These are phyloP conservation scores for Hortaea sp. DNA, from an alignment of 2,329 filamentous ascomycete species.

Conservation along the genomic window DNA sequence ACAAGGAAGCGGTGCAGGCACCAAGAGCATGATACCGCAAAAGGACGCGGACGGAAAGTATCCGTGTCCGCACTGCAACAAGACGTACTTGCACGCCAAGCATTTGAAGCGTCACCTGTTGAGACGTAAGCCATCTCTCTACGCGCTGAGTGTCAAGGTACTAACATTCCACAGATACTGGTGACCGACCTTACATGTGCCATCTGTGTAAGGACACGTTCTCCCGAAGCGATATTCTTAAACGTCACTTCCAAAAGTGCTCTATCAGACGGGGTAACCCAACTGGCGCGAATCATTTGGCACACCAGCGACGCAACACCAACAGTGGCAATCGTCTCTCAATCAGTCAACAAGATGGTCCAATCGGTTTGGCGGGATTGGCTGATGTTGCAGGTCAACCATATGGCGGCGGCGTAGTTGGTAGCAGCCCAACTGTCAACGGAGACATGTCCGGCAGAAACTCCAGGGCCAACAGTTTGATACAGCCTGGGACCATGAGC, in stretches of 20 bases:
- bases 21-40: conserved; percentile 77
- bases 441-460: conserved; percentile 37
- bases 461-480: conserved; percentile 40
- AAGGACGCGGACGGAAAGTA: conserved; percentile 98
- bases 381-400: conserved; percentile 20
- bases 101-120: conserved; percentile 93
- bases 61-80: conserved; percentile 94
- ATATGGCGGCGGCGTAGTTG: conserved; percentile 21
- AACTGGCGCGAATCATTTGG: conserved; percentile 86
- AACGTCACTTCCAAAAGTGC: conserved; percentile 99
- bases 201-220: conserved; percentile 97
- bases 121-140: conserved; percentile 62
- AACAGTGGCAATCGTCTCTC: conserved; percentile 34
- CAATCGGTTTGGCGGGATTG: conserved; percentile 26
- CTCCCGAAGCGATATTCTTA: conserved; percentile 93
- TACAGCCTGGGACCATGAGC: conserved; percentile 28
- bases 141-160: not conserved
- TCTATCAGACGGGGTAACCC: conserved; percentile 93
- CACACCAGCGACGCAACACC: conserved; percentile 48
- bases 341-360: conserved; percentile 25
- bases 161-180: conserved; percentile 62
- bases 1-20: conserved; percentile 45
- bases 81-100: conserved; percentile 95
- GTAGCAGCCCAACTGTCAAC: conserved; percentile 26
- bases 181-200: conserved; percentile 96